A percentile compares a stretch with the other conserved stretches of the same genome.
Conservation (phyloP, 192 early-diverging fungal species). For the Coemansia sp. region DNA sequence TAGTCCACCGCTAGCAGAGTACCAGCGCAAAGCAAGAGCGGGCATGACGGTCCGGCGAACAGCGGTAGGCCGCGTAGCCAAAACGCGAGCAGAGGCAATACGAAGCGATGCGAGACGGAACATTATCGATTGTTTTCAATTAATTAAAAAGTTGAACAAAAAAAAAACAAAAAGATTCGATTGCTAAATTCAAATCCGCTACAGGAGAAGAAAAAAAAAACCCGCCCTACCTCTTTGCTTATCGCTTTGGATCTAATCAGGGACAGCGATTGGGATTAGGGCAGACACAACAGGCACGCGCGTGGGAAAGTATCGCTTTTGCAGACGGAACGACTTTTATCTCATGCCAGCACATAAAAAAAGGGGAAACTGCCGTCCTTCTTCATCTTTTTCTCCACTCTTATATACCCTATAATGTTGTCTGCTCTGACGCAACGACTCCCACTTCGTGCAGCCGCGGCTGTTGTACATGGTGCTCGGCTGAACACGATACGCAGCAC, state of each 20-base stretch:
- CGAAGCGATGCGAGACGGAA: constrained; percentile 45
- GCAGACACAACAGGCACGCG: too few species aligned
- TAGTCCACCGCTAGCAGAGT: constrained; percentile 72
- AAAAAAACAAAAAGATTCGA: constrained; percentile 5
- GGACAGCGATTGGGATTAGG: too few species aligned
- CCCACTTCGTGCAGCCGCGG: constrained; percentile 1
- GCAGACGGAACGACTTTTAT: too few species aligned
- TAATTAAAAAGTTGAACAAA: background rate
- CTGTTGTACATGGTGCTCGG: background rate
- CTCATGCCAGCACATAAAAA: too few species aligned
- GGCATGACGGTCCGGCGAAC: background rate
- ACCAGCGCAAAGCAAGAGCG: constrained; percentile 61
- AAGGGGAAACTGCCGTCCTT: too few species aligned
- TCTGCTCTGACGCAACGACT: background rate
- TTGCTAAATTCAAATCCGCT: background rate
- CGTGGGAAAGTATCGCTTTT: too few species aligned
- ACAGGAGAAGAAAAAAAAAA: background rate
- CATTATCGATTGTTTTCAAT: constrained; percentile 12
- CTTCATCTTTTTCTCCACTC: background rate
- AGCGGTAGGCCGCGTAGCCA: background rate
- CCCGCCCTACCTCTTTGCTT: background rate
- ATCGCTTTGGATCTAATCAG: constrained; percentile 6
- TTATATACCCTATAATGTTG: background rate
- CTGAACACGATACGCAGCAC: background rate
- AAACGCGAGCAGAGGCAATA: constrained; percentile 16